phyloP scores from a whole-genome alignment of 768 basidiomycete species.

The Boletus rubropictus region DNA sequence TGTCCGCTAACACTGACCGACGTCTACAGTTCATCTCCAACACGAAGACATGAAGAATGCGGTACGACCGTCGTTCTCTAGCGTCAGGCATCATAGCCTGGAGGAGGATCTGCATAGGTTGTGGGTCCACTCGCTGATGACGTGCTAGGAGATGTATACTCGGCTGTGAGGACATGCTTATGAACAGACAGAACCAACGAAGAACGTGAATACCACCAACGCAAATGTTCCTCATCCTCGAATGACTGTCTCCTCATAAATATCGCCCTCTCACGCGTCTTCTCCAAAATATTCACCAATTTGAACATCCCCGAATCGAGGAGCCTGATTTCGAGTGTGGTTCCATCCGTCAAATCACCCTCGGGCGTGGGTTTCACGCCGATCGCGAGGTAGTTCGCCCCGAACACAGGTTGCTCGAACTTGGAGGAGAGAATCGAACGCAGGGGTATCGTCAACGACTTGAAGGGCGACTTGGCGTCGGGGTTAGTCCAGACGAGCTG shows the following conservation, averaged over 20 bases:
- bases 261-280: slow-evolving; percentile 68
- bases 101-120: slow-evolving; percentile 25
- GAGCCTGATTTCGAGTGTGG: slow-evolving; percentile 62
- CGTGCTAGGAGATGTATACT: slow-evolving; percentile 24
- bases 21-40: not conserved
- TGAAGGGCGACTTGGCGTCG: slow-evolving; percentile 31
- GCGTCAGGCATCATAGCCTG: slow-evolving; percentile 25
- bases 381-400: slow-evolving; percentile 59
- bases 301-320: slow-evolving; percentile 64
- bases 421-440: slow-evolving; percentile 59
- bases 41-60: not conserved
- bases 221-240: slow-evolving; percentile 31
- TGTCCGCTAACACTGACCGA: not conserved
- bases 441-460: slow-evolving; percentile 51
- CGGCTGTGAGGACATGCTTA: slow-evolving; percentile 15
- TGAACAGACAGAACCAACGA: not conserved
- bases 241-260: slow-evolving; percentile 61
- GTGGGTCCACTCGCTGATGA: slow-evolving; percentile 14
- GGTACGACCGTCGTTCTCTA: not conserved
- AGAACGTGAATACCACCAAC: slow-evolving; percentile 18
- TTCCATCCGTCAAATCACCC: slow-evolving; percentile 63
- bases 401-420: slow-evolving; percentile 74
- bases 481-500: slow-evolving; percentile 61
- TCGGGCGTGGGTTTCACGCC: slow-evolving; percentile 60
- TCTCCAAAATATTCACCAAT: slow-evolving; percentile 68